Evolutionary conservation across 2,329 filamentous ascomycete species (phyloP).

Genomic region (Xylariomycetidae sp.): DNA sequence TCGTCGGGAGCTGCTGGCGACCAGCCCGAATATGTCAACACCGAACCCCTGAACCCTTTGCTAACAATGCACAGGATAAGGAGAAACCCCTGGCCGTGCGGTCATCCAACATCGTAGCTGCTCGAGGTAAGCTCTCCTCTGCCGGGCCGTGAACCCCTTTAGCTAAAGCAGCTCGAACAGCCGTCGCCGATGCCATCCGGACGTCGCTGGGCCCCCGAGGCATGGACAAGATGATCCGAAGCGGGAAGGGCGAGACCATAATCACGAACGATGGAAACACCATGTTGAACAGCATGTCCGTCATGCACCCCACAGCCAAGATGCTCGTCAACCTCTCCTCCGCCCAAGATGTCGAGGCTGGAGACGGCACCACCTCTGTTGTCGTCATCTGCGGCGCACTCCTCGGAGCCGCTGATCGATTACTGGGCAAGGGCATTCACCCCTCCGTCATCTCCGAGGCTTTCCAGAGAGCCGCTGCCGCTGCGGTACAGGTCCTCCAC

Average conservation of each 20-base stretch:
- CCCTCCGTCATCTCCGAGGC: slow-evolving; percentile 96
- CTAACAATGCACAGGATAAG: slow-evolving; percentile 56
- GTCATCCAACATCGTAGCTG: slow-evolving; percentile 93
- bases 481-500: slow-evolving; percentile 83
- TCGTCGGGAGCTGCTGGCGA: too few relatives aligned
- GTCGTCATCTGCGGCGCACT: slow-evolving; percentile 96
- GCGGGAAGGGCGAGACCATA: slow-evolving; percentile 91
- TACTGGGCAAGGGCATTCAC: slow-evolving; percentile 91
- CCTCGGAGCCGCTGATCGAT: slow-evolving; percentile 84
- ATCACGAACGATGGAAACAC: slow-evolving; percentile 99
- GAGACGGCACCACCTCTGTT: slow-evolving; percentile 96
- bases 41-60: slow-evolving; percentile 2
- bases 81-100: slow-evolving; percentile 98
- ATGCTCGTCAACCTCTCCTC: slow-evolving; percentile 98
- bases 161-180: slow-evolving; percentile 44
- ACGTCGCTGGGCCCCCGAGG: slow-evolving; percentile 93
- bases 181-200: slow-evolving; percentile 94
- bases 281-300: slow-evolving; percentile 98
- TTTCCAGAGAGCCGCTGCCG: slow-evolving; percentile 89
- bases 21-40: too few relatives aligned
- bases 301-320: slow-evolving; percentile 98
- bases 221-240: slow-evolving; percentile 99
- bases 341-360: slow-evolving; percentile 96
- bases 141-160: slow-evolving; percentile 10
- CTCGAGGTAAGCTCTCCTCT: slow-evolving; percentile 63